These are phyloP conservation scores for Salicornia ramosissima DNA, from an alignment of 148 eudicot genomes.

Conservation along the genomic window DNA sequence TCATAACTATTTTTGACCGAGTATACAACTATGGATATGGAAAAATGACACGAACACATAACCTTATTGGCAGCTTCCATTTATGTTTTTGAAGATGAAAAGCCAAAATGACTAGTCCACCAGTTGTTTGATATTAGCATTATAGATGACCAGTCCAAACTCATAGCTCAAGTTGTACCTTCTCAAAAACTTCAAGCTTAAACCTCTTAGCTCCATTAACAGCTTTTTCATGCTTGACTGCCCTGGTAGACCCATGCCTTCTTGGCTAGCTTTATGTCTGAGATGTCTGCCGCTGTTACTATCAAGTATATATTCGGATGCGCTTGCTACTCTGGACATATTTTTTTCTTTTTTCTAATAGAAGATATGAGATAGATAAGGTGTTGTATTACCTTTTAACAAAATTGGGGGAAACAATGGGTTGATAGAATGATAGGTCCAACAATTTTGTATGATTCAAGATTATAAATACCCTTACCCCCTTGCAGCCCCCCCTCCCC, in stretches of 20 bases:
- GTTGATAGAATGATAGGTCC: too few species aligned
- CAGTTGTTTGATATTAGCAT: slow-evolving; percentile 40
- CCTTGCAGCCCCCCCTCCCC: too few species aligned
- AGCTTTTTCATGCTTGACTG: too few species aligned
- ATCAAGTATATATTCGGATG: background rate
- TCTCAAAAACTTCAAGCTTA: slow-evolving; percentile 27
- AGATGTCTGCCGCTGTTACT: background rate
- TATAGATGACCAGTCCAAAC: slow-evolving; percentile 34
- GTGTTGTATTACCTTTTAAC: too few species aligned
- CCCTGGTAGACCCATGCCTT: slow-evolving; percentile 24
- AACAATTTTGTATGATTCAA: too few species aligned
- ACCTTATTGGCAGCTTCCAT: slow-evolving; percentile 51
- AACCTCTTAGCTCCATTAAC: slow-evolving; percentile 29
- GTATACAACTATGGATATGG: too few species aligned
- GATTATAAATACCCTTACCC: too few species aligned
- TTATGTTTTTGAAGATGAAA: slow-evolving; percentile 35
- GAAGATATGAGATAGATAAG: too few species aligned
- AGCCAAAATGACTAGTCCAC: slow-evolving; percentile 43
- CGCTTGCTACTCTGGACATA: background rate
- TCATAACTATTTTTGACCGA: too few species aligned
- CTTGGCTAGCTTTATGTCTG: slow-evolving; percentile 21
- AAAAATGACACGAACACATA: too few species aligned
- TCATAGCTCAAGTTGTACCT: slow-evolving; percentile 38
- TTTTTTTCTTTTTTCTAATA: too few species aligned
- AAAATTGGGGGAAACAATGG: too few species aligned